These are phyloP conservation scores for Prunus yedoensis DNA, from an alignment of 331 rosid genomes.

Conservation along the genomic window DNA sequence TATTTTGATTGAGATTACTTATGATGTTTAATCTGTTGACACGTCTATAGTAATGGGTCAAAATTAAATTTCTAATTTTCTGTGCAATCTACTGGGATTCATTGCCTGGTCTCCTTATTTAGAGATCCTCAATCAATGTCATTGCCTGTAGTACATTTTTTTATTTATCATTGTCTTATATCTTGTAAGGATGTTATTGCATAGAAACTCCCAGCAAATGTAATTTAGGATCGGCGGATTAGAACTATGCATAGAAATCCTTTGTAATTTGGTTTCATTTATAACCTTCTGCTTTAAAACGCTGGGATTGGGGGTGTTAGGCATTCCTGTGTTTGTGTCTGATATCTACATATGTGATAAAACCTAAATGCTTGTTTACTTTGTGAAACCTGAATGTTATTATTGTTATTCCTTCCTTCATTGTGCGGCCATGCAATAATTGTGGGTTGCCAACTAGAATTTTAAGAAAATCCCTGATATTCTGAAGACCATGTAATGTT, in stretches of 20 bases:
- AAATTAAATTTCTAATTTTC: not conserved
- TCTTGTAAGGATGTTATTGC: not conserved
- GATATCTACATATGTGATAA: not conserved
- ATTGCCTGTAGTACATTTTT: not conserved
- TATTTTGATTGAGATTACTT: constrained; percentile 1
- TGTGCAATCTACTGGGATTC: not conserved
- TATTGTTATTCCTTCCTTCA: constrained; percentile 9
- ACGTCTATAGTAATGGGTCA: not conserved
- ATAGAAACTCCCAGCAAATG: not conserved
- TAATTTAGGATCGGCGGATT: not conserved
- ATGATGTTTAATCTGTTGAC: not conserved
- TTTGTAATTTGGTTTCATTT: not conserved
- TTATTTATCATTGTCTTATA: not conserved
- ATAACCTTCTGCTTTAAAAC: not conserved
- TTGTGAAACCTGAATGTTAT: not conserved
- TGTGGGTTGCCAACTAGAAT: not conserved
- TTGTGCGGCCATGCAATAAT: constrained; percentile 4
- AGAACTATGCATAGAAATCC: not conserved
- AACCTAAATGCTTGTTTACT: constrained; percentile 2
- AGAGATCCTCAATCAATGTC: not conserved
- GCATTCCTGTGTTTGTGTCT: not conserved
- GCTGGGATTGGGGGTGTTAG: not conserved
- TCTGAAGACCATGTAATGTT: constrained; percentile 25
- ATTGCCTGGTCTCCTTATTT: not conserved
- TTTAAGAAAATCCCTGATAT: not conserved